Evolutionary conservation across 192 early-diverging fungal genomes (phyloP), one percentile per base, ranked within the genome.

Genomic region (Coemansia sp.): DNA sequence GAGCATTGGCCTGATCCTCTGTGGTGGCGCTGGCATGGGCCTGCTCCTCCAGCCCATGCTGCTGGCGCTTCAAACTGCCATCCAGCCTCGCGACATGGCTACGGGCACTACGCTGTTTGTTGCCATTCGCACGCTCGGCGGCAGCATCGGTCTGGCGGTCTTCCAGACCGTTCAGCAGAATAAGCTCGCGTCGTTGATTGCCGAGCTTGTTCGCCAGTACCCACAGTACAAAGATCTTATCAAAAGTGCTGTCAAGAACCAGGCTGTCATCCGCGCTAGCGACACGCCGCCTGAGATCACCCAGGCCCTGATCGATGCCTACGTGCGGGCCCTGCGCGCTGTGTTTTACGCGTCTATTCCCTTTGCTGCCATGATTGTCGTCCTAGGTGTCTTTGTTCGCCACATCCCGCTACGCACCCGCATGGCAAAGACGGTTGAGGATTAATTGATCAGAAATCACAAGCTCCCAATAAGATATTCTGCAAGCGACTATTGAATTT

Each of bases 21-120:
- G 93, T 46, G 45, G 82, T 50, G 93, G 93, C 29, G 23, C 86
- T 15, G 95, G 95, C 11, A 64, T 89, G n/a, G 94, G 95, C 25
- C 68, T 85, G 23, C 72, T 86, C 34, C 76, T 94, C 64, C 93
- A 93, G 76, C 87, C 87, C 0, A 70, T 86, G 38, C 68, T 92
- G 39, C 77, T 94, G 23, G 88, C 82, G 29, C 74, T 87, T 27
- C 93, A 95, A 71, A 84, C 88, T 0, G 73, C 86, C 32, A 91
- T 91, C 37, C 64, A 63, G 25, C 60, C 74, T 2, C 66, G 68
- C 29, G 82, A 91, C 36, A 88, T 93, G 57, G 91, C 91, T n/a
- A 63, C 88, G 27, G 90, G 84, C 42, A 92, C 91, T 6, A 80
- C 90, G 8, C 68, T 89, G 48, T 78, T 83, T 8, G 82, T 85